These are phyloP conservation scores for Aspergillus sergii DNA, from an alignment of 2,329 filamentous ascomycete species.

Conservation along the genomic window DNA sequence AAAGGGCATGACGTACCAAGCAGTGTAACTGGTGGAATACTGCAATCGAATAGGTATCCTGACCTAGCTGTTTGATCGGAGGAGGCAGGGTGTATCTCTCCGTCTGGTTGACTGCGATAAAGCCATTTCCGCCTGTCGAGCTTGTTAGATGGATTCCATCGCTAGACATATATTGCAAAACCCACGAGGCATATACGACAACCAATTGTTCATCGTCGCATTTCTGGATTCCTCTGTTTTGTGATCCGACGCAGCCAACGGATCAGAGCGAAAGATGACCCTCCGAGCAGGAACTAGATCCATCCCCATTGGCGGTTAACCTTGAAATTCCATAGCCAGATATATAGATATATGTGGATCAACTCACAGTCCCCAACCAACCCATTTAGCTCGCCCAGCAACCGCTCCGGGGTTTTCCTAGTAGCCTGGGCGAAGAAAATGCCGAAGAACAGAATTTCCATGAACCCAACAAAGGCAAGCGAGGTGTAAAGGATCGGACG, in stretches of 20 bases:
- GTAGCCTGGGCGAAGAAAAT: neutral
- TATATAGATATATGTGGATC: too few relatives aligned
- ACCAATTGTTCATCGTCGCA: neutral
- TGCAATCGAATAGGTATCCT: neutral
- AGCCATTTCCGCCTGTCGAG: neutral
- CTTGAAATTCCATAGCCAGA: neutral
- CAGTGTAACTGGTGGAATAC: neutral
- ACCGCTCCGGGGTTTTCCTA: too few relatives aligned
- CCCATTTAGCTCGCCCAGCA: neutral
- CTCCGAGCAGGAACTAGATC: neutral
- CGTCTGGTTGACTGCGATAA: neutral
- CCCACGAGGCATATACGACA: neutral
- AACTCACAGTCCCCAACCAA: neutral
- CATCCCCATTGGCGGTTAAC: neutral
- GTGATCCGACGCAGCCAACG: neutral
- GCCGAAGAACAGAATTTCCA: neutral
- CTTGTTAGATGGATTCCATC: neutral
- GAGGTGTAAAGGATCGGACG: neutral
- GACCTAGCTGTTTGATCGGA: neutral
- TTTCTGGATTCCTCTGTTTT: neutral
- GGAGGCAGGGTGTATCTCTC: neutral
- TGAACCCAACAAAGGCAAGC: neutral
- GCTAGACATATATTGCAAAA: neutral
- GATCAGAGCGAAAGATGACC: neutral
- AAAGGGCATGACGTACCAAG: neutral